Conservation (phyloP, 768 basidiomycete genomes). For the Trametes punicea region DNA sequence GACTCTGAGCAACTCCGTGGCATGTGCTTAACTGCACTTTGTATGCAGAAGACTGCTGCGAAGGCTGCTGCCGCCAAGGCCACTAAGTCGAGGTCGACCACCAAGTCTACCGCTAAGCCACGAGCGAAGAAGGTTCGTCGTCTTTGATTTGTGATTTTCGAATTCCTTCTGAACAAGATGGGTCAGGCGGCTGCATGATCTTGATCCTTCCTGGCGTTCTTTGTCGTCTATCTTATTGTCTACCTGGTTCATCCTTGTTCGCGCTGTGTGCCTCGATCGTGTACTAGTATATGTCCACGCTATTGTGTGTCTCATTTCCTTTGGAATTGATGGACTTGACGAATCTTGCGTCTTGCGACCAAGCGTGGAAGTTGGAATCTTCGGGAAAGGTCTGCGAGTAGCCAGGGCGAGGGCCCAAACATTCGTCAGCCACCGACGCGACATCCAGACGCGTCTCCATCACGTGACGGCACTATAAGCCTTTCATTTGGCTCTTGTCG, state of each 20-base stretch:
- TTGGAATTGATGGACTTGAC: conserved; percentile 11
- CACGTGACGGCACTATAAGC: not conserved
- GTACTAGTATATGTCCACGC: conserved; percentile 18
- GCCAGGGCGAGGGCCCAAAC: too few relatives aligned
- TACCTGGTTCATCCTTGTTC: conserved; percentile 11
- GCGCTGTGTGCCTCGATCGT: conserved; percentile 14
- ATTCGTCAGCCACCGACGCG: conserved; percentile 10
- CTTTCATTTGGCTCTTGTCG: not conserved
- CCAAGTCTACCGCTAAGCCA: conserved; percentile 25
- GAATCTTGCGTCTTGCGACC: too few relatives aligned
- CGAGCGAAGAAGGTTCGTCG: conserved; percentile 22
- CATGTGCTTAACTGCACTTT: not conserved
- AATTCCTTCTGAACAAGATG: not conserved
- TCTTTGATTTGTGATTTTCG: not conserved
- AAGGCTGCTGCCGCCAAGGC: conserved; percentile 32
- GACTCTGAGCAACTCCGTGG: not conserved
- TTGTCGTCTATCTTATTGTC: too few relatives aligned
- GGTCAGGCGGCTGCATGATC: conserved; percentile 13
- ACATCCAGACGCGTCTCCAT: not conserved
- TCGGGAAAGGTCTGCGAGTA: too few relatives aligned
- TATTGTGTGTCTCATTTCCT: conserved; percentile 16
- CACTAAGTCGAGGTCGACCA: conserved; percentile 21
- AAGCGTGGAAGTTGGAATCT: too few relatives aligned
- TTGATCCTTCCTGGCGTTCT: not conserved
- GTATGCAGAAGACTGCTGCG: conserved; percentile 25